Percentiles rank a stretch among this genome's conserved stretches.
phyloP scores from a whole-genome alignment of 441 rosid species.

The Adansonia rubrostipa region DNA sequence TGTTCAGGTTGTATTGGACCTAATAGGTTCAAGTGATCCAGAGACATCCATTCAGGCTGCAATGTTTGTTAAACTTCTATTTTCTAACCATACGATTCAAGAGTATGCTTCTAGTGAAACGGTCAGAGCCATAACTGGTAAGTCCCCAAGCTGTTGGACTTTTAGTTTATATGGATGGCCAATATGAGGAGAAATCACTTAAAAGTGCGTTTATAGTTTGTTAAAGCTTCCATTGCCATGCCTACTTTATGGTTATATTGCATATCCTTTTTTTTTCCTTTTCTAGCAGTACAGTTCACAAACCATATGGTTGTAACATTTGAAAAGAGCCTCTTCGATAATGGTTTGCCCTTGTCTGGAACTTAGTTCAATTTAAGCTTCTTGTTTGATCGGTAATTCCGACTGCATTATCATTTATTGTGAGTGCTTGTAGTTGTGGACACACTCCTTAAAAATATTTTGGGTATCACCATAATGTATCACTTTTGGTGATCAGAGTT shows the following conservation, averaged over 20 bases:
- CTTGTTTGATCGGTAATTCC: constrained; percentile 17
- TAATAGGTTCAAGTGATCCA: constrained; percentile 96
- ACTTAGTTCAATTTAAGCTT: constrained; percentile 14
- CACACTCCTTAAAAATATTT: background rate
- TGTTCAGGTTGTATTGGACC: constrained; percentile 96
- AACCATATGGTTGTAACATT: constrained; percentile 18
- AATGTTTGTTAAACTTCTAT: constrained; percentile 92
- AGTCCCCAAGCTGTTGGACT: constrained; percentile 30
- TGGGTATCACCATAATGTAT: background rate
- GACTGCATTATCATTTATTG: background rate
- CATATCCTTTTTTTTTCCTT: background rate
- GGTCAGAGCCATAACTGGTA: constrained; percentile 98
- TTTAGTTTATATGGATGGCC: background rate
- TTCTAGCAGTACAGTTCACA: background rate
- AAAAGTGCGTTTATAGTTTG: background rate
- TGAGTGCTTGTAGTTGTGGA: background rate
- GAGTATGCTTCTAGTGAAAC: constrained; percentile 99
- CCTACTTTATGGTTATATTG: constrained; percentile 14
- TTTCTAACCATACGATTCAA: constrained; percentile 97
- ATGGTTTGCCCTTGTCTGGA: constrained; percentile 7
- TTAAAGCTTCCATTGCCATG: background rate
- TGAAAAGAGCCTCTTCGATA: background rate
- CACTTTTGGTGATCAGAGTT: background rate
- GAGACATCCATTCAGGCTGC: constrained; percentile 99
- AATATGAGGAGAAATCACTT: constrained; percentile 17